Evolutionary conservation across 768 basidiomycete species (phyloP), one percentile per base, ranked within the genome.

Genomic region (Glaciozyma antarctica): DNA sequence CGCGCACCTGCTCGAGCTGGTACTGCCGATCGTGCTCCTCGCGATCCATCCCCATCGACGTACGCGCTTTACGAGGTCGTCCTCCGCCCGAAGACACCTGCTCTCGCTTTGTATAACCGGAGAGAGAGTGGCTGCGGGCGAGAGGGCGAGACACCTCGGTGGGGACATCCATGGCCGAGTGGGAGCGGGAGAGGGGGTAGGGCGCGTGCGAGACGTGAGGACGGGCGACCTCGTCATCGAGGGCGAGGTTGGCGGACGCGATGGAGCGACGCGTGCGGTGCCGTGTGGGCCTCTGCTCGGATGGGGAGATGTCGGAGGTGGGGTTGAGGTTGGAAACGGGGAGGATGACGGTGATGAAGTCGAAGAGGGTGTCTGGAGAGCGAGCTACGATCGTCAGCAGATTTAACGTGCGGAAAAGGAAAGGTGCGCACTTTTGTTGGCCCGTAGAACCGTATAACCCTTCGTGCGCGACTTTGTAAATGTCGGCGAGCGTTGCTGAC

Each of bases 391-490:
- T 28, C 22, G 34, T 34, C 2, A 8, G 22, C 15, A 34, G 32
- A 8, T 17, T 3, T 9, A 45, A 26, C 32, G 13, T 38, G 13
- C 6, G 32, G 0, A 38, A 7, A 51, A 13, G 9, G 15, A 2
- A 41, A 17, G 17, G 2, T 17, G 52, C 66, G n/a, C n/a, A 67
- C 66, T 45, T 2, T 28, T 22, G 45, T 32, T 30, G 5, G 43
- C 44, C 16, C 47, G 34, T 2, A 62, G 38, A 2, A 47, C 61
- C 22, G 9, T 43, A 5, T 53, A 30, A 30, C 59, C 77, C 77
- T 63, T 77, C 76, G 62, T 75, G 74, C 22, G 76, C 78, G 13
- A 76, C 74, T 28, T 71, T 62, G 71, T 77, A 78, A 28, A 79
- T 71, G 59, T 77, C 76, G 5, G 74, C 65, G 16, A 78, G 63